Evolutionary conservation across 441 rosid genomes (phyloP), one percentile per base, ranked within the genome.

Genomic region (Pelargonium fulgidum): DNA sequence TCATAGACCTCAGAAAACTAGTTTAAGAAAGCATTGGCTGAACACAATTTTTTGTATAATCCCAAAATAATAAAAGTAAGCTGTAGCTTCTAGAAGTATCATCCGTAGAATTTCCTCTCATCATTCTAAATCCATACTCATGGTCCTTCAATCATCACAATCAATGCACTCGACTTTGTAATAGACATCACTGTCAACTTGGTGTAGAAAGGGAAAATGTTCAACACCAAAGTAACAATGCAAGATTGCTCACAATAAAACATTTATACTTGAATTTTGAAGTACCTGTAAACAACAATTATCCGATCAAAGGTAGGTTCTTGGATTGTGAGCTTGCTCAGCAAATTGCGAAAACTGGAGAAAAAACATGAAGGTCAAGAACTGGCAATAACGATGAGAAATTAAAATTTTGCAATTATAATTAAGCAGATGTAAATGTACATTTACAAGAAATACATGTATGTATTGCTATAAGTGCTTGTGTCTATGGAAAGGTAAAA

Each of bases 301-400:
- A 90, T 87, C 76, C 96, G 84, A 66, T 86, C 88, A 69, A 93
- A 93, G 36, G 91, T 89, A 36, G 92, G 96, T 76, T 93, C 97
- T 78, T 90, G 96, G 78, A 89, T 85, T 22, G 91, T 89, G 67
- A 82, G 78, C 89, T 82, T 80, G 66, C 80, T 77, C 67, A 82
- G 73, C 76, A 89, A 76, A 79, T 89, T 85, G 7, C 73, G 72
- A 44, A 88, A 63, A 70, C 95, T 87, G 90, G 16, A 19, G 12
- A 24, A 44, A 65, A 14, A 39, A 69, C 19, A 65, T 10, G 4
- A 56, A 64, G 4, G 36, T 68, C 22, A 14, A 39, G 8, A 20
- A 71, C 44, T 33, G 8, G 16, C 64, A 71, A 47, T 26, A 64
- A 65, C n/a, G 9, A 66, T 10, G 62, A 72, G 48, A 13, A 50